Evolutionary conservation across 169 alveolate species (phyloP).

Genomic region (Plasmodium malariae): DNA sequence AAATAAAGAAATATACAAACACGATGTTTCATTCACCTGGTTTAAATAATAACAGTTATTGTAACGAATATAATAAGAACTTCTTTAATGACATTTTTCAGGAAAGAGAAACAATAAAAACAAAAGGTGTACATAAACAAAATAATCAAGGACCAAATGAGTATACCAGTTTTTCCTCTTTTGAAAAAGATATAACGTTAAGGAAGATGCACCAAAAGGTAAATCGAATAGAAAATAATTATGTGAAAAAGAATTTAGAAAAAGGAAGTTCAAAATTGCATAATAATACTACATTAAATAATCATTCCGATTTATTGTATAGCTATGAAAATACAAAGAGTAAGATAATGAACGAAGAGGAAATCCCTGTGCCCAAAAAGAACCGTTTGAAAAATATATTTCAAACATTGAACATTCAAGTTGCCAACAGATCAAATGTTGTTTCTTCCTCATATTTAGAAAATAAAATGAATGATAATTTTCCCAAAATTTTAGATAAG

Average conservation of each 20-base stretch:
- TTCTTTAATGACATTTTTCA: slow-evolving; percentile 9
- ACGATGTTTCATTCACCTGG: not conserved
- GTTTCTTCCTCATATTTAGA: slow-evolving; percentile 7
- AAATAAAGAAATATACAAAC: slow-evolving; percentile 8
- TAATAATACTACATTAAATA: not conserved
- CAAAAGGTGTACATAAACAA: not conserved
- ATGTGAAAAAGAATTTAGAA: not conserved
- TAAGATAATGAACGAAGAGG: not conserved
- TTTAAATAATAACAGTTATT: not conserved
- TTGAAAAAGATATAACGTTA: not conserved
- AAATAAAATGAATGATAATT: not conserved
- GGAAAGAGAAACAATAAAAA: not conserved
- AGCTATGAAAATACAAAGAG: not conserved
- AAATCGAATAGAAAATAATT: slow-evolving; percentile 1
- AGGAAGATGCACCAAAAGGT: not conserved
- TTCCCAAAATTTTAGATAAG: not conserved
- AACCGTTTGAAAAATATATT: not conserved
- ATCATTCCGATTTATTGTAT: not conserved
- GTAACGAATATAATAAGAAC: not conserved
- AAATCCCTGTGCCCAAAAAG: not conserved
- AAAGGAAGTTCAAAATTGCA: slow-evolving; percentile 2
- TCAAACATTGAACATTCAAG: not conserved
- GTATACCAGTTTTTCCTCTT: not conserved
- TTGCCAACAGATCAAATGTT: not conserved
- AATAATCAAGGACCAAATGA: not conserved